Base-by-base conservation (phyloP, 2,329 filamentous ascomycete genomes). In the Daldinia sp. region DNA sequence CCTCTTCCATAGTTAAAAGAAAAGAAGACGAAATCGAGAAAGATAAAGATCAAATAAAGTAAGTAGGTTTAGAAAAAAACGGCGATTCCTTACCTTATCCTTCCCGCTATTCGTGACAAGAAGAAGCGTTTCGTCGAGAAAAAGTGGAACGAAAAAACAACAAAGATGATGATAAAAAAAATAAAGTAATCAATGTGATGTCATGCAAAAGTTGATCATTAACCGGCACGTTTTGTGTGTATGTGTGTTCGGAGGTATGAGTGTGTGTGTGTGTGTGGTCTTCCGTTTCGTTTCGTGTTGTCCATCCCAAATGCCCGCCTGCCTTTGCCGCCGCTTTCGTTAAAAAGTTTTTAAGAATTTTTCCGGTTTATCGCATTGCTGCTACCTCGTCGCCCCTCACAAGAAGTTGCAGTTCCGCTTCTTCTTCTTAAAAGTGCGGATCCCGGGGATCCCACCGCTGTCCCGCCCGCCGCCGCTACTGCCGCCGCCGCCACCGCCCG, bases 341-440 rank as follows among this genome's bases (percentile, higher is more conserved):
- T 33, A 33, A 6, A 33, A 33, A 33, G 30, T 6, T 33, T 33
- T 33, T 3, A 9, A 9, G 7, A 33, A 33, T 33, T 33, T 33
- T 33, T 5, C 30, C 20, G 20, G 20, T 33, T 33, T 33, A 2
- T 33, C 7, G 30, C 30, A 33, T 33, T 35, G 33, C 33, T 58
- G 26, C 58, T 41, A 48, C 42, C 30, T 60, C 67, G 23, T 58
- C 58, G 35, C 54, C 39, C 50, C 68, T 79, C 88, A 97, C 78
- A 97, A 85, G 80, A 95, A 88, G 79, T 87, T 89, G 85, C 93
- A 97, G 81, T 87, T 92, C 84, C 91, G 90, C 88, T 92, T 94
- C 89, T 93, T 96, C 85, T 91, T 91, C 86, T 90, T 93, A 83
- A 84, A 79, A 73, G 79, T 78, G 66, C 82, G 82, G 65, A 84